A percentile compares a stretch with the other conserved stretches of the same genome.
These are phyloP conservation scores for Fusarium anthophilum DNA, from an alignment of 2,329 filamentous ascomycete genomes.

Conservation along the genomic window DNA sequence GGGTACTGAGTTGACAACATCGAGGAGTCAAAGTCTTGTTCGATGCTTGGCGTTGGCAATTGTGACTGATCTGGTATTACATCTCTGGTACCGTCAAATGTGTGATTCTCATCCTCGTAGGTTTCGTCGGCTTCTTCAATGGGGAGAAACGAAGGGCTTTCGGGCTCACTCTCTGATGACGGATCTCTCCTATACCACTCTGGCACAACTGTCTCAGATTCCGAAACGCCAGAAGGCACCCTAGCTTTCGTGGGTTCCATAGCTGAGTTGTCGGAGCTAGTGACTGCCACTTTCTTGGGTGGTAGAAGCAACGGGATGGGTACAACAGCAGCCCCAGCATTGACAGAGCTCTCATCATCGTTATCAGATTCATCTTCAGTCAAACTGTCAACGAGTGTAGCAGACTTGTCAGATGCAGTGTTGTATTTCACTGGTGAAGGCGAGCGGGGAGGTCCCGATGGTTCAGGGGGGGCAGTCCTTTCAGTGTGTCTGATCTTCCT, in stretches of 20 bases:
- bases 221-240: conserved; percentile 35
- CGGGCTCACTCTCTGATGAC: conserved; percentile 23
- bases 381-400: conserved; percentile 9
- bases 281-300: conserved; percentile 13
- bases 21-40: conserved; percentile 17
- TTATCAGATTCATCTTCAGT: conserved; percentile 19
- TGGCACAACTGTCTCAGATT: conserved; percentile 38
- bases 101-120: neutral
- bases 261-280: neutral
- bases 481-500: conserved; percentile 76
- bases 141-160: conserved; percentile 29
- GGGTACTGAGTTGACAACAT: conserved; percentile 17
- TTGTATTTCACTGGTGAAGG: conserved; percentile 35
- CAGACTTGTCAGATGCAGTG: conserved; percentile 5
- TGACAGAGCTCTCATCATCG: conserved; percentile 31
- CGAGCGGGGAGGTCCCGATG: conserved; percentile 28
- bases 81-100: conserved; percentile 34
- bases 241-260: conserved; percentile 24
- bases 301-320: conserved; percentile 39
- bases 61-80: conserved; percentile 7
- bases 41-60: conserved; percentile 27
- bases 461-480: conserved; percentile 46
- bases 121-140: conserved; percentile 32
- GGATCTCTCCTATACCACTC: conserved; percentile 19
- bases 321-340: conserved; percentile 16